phyloP scores from a whole-genome alignment of 1,139 yeast genomes.

The Geotrichum australiense region DNA sequence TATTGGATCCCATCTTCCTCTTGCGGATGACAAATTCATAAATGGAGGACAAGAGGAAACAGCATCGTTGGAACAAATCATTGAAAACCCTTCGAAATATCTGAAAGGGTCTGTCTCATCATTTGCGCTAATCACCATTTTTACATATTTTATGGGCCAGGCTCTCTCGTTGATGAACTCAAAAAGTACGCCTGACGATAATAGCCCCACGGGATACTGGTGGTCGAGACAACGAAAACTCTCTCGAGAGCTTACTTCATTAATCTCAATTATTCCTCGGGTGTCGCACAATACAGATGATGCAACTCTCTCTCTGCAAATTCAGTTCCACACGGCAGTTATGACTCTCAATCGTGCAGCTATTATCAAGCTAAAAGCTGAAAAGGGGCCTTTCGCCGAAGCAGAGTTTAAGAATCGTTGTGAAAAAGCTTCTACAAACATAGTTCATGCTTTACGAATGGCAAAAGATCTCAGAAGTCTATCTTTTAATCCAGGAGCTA shows the following conservation, averaged over 20 bases:
- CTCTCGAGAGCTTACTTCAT: conserved; percentile 18
- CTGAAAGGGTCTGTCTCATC: conserved; percentile 4
- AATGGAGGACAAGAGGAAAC: conserved; percentile 16
- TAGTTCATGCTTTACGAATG: conserved; percentile 22
- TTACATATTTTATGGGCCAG: conserved; percentile 13
- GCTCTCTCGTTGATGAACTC: conserved; percentile 11
- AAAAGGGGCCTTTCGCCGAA: conserved; percentile 17
- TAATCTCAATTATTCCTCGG: conserved; percentile 18
- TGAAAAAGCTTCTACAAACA: conserved; percentile 22
- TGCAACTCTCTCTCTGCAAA: conserved; percentile 19
- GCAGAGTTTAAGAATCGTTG: conserved; percentile 21
- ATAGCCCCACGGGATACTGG: conserved; percentile 22
- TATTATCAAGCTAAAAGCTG: conserved; percentile 10
- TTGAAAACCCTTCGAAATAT: conserved; percentile 18
- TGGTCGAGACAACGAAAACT: conserved; percentile 19
- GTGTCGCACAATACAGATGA: conserved; percentile 9
- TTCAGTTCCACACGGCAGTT: conserved; percentile 22
- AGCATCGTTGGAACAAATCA: conserved; percentile 15
- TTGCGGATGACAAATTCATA: conserved; percentile 22
- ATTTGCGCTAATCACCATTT: conserved; percentile 12
- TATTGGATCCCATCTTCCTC: conserved; percentile 26
- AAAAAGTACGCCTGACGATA: conserved; percentile 17
- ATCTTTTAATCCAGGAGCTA: conserved; percentile 19
- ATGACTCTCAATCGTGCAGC: conserved; percentile 23
- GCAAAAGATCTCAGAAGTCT: conserved; percentile 19